Evolutionary conservation across 1,284 basidiomycete genomes (phyloP), one percentile per base, ranked within the genome.

Genomic region (Papiliotrema terrestris): DNA sequence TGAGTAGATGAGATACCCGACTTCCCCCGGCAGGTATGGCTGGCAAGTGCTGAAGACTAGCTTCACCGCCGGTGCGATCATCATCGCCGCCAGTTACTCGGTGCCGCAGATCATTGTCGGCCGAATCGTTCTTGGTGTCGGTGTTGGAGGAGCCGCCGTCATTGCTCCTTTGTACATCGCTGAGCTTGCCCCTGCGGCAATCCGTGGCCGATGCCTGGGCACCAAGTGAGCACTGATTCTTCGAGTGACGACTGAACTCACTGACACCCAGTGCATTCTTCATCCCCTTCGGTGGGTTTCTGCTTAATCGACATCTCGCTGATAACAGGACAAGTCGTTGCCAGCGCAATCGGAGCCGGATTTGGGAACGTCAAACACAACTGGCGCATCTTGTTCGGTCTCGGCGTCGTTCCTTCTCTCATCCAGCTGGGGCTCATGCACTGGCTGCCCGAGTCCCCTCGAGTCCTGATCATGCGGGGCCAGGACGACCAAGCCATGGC

Each of bases 371-470:
- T 44, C 20, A 11, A 11, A 9, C 20, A 44, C 20, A 20, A 11
- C 20, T 44, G 42, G 42, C 42, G 42, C 13, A 44, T 44, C 20
- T 20, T 44, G 11, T 57, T 75, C 42, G 75, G 66, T 8, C 57
- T 75, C 25, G 73, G 75, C 8, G 66, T 69, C 20, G 60, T 72
- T 23, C 71, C 72, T 13, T 69, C 73, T 19, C 46, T 75, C 41
- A 36, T 69, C 15, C 73, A 75, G 53, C 56, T 67, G 14, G 22
- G 59, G 39, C 58, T 68, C 41, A 67, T 75, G 48, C 70, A 74
- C 62, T 73, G 56, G 54, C 64, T 74, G 47, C 69, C 71, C 37
- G 72, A 76, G 50, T 72, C 71, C 0, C 72, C 72, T 9, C 67
- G 72, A 42, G 62, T 71, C 49, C 54, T 72, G 26, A 57, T 72